Evolutionary conservation across 2,329 filamentous ascomycete genomes (phyloP).

Genomic region (Tolypocladium sp.): DNA sequence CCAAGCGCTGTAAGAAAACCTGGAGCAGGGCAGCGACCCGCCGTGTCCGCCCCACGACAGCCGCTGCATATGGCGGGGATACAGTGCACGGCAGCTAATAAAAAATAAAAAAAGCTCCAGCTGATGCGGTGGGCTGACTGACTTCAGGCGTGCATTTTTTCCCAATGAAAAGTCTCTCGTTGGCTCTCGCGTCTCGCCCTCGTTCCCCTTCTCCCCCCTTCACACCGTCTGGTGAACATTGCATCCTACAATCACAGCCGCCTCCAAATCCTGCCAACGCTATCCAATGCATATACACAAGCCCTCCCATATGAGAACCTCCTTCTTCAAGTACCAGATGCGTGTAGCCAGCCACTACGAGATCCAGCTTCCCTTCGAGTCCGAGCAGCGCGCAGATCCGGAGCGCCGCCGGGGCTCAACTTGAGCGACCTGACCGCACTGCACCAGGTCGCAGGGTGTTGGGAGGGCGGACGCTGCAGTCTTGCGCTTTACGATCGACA

Average conservation of each 20-base stretch:
- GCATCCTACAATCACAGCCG: slow-evolving; percentile 4
- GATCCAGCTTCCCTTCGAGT: slow-evolving; percentile 38
- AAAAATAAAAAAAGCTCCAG: not conserved
- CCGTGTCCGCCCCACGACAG: not conserved
- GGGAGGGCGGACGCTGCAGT: not conserved
- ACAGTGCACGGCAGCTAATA: not conserved
- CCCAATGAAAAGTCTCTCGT: not conserved
- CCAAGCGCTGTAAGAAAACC: not conserved
- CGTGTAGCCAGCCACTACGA: slow-evolving; percentile 40
- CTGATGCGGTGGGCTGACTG: not conserved
- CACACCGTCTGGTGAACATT: slow-evolving; percentile 7
- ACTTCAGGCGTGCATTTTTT: not conserved
- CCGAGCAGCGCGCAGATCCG: slow-evolving; percentile 46
- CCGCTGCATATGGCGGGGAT: not conserved
- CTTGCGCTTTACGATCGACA: not conserved
- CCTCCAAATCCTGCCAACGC: slow-evolving; percentile 4
- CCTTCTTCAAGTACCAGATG: slow-evolving; percentile 50
- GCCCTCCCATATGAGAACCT: slow-evolving; percentile 31
- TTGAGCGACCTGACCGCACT: slow-evolving; percentile 15
- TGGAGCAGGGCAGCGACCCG: not conserved
- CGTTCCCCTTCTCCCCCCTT: slow-evolving; percentile 1
- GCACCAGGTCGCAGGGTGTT: not conserved
- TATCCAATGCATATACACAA: slow-evolving; percentile 49
- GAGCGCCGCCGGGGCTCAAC: slow-evolving; percentile 49
- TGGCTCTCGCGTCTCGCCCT: not conserved